Conservation (phyloP, 228 moss, liverwort and hornwort species). For the Sphagnum magellanicum region DNA sequence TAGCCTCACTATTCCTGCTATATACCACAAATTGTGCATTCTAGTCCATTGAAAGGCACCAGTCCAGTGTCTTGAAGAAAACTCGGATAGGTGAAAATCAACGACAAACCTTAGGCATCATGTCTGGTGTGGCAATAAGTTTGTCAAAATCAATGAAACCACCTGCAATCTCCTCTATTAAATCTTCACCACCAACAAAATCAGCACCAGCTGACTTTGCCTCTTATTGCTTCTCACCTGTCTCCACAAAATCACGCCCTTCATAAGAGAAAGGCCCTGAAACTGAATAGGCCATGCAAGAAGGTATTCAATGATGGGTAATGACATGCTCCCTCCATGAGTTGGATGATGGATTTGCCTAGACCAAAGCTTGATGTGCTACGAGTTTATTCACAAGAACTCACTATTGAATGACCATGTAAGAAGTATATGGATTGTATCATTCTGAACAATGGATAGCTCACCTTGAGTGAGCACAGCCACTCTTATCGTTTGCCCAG, state of each 20-base stretch:
- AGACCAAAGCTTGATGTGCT: no score
- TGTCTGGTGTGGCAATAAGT: slow-evolving; percentile 98
- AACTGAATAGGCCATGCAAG: no score
- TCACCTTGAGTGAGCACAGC: slow-evolving; percentile 96
- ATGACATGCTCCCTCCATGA: no score
- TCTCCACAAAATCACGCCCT: slow-evolving; percentile 1
- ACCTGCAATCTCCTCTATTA: slow-evolving; percentile 75
- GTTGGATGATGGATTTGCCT: no score
- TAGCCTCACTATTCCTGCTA: neutral
- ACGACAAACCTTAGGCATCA: slow-evolving; percentile 91
- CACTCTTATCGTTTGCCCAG: slow-evolving; percentile 86
- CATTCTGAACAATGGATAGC: neutral
- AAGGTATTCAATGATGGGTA: no score
- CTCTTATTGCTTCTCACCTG: slow-evolving; percentile 98
- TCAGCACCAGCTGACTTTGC: slow-evolving; percentile 91
- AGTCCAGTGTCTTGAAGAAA: no score
- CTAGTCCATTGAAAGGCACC: no score
- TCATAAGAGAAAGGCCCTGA: no score
- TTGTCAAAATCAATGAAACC: slow-evolving; percentile 98
- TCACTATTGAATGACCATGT: no score
- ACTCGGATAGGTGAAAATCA: neutral
- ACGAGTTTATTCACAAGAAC: no score
- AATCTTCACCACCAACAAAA: slow-evolving; percentile 84
- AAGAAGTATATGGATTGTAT: no score
- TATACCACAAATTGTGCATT: neutral